phyloP scores from a whole-genome alignment of 495 filamentous ascomycete species.

The Glutinoglossum americanum region DNA sequence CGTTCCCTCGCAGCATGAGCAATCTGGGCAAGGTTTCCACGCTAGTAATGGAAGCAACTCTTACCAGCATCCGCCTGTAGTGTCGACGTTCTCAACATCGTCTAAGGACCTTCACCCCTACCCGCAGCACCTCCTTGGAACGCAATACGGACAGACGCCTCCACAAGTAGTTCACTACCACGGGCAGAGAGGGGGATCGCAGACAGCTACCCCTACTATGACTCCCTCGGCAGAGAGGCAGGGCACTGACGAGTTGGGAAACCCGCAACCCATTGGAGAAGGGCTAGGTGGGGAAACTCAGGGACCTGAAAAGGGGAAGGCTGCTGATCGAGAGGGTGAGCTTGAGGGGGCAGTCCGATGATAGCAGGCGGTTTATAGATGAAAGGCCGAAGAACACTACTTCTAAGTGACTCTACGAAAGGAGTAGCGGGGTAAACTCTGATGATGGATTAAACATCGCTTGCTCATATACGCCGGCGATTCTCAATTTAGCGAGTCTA shows the following conservation, averaged over 20 bases:
- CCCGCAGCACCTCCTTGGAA: constrained; percentile 27
- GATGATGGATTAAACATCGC: neutral
- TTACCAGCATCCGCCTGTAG: constrained; percentile 38
- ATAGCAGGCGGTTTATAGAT: neutral
- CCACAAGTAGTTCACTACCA: neutral
- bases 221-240: neutral
- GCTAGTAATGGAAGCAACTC: constrained; percentile 25
- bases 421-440: neutral
- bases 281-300: neutral
- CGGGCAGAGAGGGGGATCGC: neutral
- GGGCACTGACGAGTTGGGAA: neutral
- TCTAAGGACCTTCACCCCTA: constrained; percentile 54
- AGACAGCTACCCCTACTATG: neutral
- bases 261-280: neutral
- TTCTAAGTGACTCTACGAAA: neutral
- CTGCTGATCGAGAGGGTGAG: neutral
- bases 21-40: constrained; percentile 5
- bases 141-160: constrained; percentile 1
- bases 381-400: neutral
- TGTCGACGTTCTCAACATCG: constrained; percentile 56
- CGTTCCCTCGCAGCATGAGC: constrained; percentile 6
- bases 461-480: neutral
- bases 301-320: neutral
- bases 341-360: neutral
- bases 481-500: neutral